Base-by-base conservation (phyloP, 2,329 filamentous ascomycete genomes). In the Xylaria sp. region DNA sequence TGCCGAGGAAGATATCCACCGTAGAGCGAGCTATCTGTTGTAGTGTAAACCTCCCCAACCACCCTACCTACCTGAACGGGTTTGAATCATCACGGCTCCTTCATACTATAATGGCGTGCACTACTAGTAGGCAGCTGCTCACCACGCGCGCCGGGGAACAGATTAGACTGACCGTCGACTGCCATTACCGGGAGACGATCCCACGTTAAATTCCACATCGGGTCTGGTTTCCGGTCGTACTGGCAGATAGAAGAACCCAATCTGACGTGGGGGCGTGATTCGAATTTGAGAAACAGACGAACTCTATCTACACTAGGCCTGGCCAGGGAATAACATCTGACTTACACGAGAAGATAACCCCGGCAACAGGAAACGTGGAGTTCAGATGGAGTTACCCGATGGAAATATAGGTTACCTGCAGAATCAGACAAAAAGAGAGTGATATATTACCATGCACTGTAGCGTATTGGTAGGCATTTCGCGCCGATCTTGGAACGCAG, bases 401-500 rank as follows among this genome's bases (percentile, higher is more conserved):
- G 39, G 34, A 37, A 51, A 18, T 37, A 20, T 34, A 46, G 34
- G 34, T 37, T 34, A 66, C 15, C 44, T 48, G 20, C 31, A 41
- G 31, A 37, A 41, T 44, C 9, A 63, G 54, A 59, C 59, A 46
- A 18, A 9, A 59, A n/a, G 44, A 46, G 34, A n/a, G 34, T 50
- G 20, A 50, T 13, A 37, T 62, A 37, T 62, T 46, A 46, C 28
- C 28, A 28, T 28, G 28, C 5, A 28, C 41, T n/a, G n/a, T 65
- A 55, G 52, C 15, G 50, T 31, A 31, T 28, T 31, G 10, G 41
- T 46, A 46, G 41, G 41, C 13, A 31, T 37, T 48, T 28, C 52
- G 31, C 39, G 46, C 55, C 48, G 65, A 64, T 59, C 61, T 52
- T 20, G 60, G 60, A 64, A 64, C 60, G 60, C 65, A 67, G 55